phyloP scores from a whole-genome alignment of 768 basidiomycete species.

The Lactarius hatsudake region DNA sequence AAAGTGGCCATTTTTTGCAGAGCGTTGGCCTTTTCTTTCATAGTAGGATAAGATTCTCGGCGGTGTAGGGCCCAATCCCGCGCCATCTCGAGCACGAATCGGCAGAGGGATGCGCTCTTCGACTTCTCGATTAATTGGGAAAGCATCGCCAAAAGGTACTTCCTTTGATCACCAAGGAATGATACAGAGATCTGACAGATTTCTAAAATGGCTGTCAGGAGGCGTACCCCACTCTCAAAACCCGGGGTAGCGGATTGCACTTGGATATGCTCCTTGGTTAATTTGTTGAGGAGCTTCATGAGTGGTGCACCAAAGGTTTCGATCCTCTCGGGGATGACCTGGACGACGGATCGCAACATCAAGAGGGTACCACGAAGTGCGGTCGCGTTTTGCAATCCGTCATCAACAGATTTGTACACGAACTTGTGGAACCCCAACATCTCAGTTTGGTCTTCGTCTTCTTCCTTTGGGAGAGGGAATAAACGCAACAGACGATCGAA shows the following conservation, averaged over 20 bases:
- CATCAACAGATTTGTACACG: conserved; percentile 69
- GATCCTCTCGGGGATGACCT: conserved; percentile 75
- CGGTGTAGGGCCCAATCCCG: conserved; percentile 87
- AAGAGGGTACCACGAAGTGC: conserved; percentile 77
- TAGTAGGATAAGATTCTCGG: conserved; percentile 82
- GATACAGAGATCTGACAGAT: conserved; percentile 80
- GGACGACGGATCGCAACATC: conserved; percentile 83
- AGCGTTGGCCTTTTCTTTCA: conserved; percentile 92
- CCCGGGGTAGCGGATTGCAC: conserved; percentile 35
- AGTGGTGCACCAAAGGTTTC: conserved; percentile 74
- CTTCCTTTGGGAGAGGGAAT: conserved; percentile 75
- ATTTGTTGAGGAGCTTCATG: conserved; percentile 79
- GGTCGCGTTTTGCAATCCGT: conserved; percentile 71
- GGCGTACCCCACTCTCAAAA: conserved; percentile 59
- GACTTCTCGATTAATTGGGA: conserved; percentile 88
- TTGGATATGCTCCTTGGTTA: conserved; percentile 81
- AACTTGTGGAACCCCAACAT: conserved; percentile 76
- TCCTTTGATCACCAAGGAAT: conserved; percentile 82
- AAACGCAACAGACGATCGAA: conserved; percentile 76
- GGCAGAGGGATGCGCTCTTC: conserved; percentile 72
- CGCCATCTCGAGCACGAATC: conserved; percentile 80
- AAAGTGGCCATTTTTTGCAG: conserved; percentile 85
- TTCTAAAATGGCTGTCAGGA: conserved; percentile 77
- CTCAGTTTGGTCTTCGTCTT: conserved; percentile 64
- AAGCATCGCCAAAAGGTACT: conserved; percentile 73